A percentile compares a stretch with the other conserved stretches of the same genome.
phyloP scores from a whole-genome alignment of 768 basidiomycete genomes.

The Boletus barrowsii region DNA sequence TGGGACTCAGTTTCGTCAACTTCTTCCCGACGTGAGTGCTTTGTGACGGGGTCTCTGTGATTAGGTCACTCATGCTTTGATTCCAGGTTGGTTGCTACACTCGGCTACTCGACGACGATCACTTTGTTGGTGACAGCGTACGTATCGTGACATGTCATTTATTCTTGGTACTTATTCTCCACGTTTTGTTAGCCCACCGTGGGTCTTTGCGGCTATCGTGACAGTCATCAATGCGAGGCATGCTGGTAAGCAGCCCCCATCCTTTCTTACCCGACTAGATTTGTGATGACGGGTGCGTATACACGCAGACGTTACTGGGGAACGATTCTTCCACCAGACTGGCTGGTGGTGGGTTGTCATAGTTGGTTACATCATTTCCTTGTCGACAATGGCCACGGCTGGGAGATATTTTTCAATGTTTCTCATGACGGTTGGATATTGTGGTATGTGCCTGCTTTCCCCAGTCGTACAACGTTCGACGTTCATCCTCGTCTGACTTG shows the following conservation, averaged over 20 bases:
- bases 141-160: background rate
- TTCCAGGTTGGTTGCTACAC: background rate
- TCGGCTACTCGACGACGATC: background rate
- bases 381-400: background rate
- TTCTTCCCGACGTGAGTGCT: too few relatives aligned
- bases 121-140: background rate
- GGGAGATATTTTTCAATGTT: background rate
- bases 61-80: background rate
- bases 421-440: background rate
- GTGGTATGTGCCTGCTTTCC: background rate
- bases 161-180: background rate
- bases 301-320: background rate
- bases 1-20: too few relatives aligned
- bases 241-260: background rate
- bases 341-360: background rate
- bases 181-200: background rate
- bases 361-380: background rate
- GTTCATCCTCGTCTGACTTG: background rate
- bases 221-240: background rate
- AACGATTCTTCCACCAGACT: background rate
- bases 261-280: too few relatives aligned
- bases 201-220: background rate
- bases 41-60: too few relatives aligned
- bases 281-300: too few relatives aligned
- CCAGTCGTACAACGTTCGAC: too few relatives aligned